These are phyloP conservation scores for Corymbia maculata DNA, from an alignment of 345 rosid species.

Conservation along the genomic window DNA sequence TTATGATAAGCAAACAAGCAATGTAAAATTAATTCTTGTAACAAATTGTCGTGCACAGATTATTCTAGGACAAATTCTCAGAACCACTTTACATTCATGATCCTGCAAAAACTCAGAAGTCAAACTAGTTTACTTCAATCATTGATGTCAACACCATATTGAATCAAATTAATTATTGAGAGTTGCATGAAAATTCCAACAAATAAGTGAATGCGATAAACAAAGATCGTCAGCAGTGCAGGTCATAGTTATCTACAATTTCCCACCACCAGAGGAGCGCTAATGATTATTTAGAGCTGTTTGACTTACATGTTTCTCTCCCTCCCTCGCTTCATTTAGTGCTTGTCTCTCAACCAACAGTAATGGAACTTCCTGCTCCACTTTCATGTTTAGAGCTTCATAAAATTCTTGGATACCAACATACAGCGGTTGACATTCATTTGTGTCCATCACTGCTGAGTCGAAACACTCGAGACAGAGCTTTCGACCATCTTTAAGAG, in stretches of 20 bases:
- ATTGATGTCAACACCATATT: not conserved
- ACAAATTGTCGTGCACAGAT: not conserved
- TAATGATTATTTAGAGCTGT: not conserved
- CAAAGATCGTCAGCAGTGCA: not conserved
- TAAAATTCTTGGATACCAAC: constrained; percentile 68
- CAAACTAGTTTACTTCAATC: not conserved
- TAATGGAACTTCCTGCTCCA: constrained; percentile 85
- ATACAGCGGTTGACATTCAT: constrained; percentile 81
- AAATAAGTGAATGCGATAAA: not conserved
- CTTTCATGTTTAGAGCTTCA: constrained; percentile 74
- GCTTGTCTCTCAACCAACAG: constrained; percentile 96
- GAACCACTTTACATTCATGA: not conserved
- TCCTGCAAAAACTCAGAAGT: not conserved
- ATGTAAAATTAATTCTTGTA: not conserved
- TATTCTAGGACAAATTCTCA: not conserved
- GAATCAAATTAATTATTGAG: not conserved
- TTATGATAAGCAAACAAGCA: not conserved
- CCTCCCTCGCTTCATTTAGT: constrained; percentile 88
- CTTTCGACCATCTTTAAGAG: constrained; percentile 84
- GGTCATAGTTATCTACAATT: not conserved
- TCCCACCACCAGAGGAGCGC: not conserved
- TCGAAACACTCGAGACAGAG: constrained; percentile 92
- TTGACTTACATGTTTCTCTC: constrained; percentile 76
- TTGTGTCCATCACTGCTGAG: constrained; percentile 88
- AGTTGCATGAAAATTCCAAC: not conserved